Conservation (phyloP, 257 asterid species). For the Fraxinus excelsior region DNA sequence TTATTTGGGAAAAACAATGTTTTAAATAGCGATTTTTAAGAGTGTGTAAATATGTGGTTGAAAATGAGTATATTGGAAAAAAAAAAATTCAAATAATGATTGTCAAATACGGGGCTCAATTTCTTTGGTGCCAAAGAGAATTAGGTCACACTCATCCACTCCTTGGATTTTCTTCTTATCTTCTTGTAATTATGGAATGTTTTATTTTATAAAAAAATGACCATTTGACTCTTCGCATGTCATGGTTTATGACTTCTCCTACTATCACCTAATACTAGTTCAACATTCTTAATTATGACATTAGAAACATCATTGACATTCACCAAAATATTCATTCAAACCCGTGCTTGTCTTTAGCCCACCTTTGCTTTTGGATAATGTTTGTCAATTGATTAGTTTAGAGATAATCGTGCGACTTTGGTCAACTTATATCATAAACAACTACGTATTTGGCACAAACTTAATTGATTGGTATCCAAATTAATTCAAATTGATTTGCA, state of each 20-base stretch:
- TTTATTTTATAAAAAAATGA: conserved; percentile 21
- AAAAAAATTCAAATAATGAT: too few relatives aligned
- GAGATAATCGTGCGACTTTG: background rate
- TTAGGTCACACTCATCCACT: conserved; percentile 23
- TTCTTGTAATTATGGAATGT: conserved; percentile 31
- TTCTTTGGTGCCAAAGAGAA: conserved; percentile 1
- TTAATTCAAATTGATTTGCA: background rate
- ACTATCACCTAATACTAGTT: conserved; percentile 21
- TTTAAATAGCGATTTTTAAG: too few relatives aligned
- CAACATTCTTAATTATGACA: conserved; percentile 32
- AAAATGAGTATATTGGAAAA: too few relatives aligned
- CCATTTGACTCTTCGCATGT: conserved; percentile 31
- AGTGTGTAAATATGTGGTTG: too few relatives aligned
- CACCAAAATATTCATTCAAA: conserved; percentile 19
- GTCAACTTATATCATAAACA: background rate
- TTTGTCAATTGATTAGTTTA: background rate
- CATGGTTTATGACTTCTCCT: conserved; percentile 38
- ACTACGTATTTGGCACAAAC: background rate
- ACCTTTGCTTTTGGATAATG: background rate
- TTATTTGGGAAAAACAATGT: too few relatives aligned
- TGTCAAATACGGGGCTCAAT: background rate
- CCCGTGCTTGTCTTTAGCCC: conserved; percentile 11
- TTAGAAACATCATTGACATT: conserved; percentile 15
- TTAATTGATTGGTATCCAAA: too few relatives aligned
- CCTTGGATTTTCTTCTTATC: conserved; percentile 31